A percentile compares a stretch with the other conserved stretches of the same genome.
Evolutionary conservation across 2,329 filamentous ascomycete genomes (phyloP).

Genomic region (Xylariaceae sp.): DNA sequence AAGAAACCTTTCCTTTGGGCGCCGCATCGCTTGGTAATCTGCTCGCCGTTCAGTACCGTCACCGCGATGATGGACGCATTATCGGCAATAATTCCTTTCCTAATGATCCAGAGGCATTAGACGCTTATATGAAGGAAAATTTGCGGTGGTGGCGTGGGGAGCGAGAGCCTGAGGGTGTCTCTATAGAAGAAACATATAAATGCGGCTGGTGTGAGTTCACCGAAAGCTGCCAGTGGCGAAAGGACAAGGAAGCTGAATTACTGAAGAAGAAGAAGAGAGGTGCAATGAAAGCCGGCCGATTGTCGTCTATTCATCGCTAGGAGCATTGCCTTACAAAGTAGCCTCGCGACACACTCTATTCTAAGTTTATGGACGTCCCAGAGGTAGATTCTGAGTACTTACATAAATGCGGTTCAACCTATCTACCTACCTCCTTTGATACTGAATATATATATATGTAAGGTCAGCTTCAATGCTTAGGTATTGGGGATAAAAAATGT

Average conservation of each 20-base stretch:
- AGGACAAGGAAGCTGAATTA: constrained; percentile 67
- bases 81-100: constrained; percentile 66
- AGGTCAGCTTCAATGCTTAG: too few species aligned
- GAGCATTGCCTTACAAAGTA: too few species aligned
- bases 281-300: neutral
- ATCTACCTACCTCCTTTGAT: too few species aligned
- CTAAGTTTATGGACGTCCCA: too few species aligned
- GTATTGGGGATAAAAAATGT: too few species aligned
- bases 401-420: too few species aligned
- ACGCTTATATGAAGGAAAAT: constrained; percentile 69
- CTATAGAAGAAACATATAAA: constrained; percentile 86
- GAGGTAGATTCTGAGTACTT: too few species aligned
- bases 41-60: constrained; percentile 60
- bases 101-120: constrained; percentile 68
- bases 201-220: constrained; percentile 85
- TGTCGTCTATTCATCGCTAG: neutral
- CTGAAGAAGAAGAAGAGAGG: constrained; percentile 28
- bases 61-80: constrained; percentile 57
- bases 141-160: constrained; percentile 90
- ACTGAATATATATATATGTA: too few species aligned
- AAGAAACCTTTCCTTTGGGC: constrained; percentile 59
- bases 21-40: constrained; percentile 55
- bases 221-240: constrained; percentile 78
- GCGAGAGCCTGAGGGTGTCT: constrained; percentile 74
- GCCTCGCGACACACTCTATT: neutral